Evolutionary conservation across 345 rosid genomes (phyloP), one percentile per base, ranked within the genome.

Genomic region (Murraya paniculata): DNA sequence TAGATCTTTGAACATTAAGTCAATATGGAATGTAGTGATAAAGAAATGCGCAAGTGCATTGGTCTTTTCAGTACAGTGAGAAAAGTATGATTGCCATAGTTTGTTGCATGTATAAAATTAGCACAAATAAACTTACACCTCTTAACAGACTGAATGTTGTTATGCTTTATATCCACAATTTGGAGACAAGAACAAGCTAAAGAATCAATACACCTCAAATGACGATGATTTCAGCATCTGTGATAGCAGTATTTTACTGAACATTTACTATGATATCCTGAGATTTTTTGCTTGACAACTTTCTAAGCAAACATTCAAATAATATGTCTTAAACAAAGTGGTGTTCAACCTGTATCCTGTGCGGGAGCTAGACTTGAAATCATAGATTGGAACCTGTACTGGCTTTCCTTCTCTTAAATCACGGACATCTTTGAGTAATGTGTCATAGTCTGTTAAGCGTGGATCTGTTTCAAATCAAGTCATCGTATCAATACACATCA

Each of bases 341-440:
- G 57, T 68, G 59, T 55, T 69, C 72, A 85, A 96, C 99, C 98
- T 96, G 91, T 90, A 91, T 86, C 99, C 99, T 59, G 81, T 79
- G 48, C 98, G 92, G 33, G 98, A 87, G 85, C 99, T 96, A 85
- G 93, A 85, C 85, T 91, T 94, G 84, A 96, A 96, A 85, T 96
- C 99, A 82, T 96, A 96, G 68, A 96, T 88, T 72, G 99, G 99
- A 77, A 94, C 95, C 84, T 94, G 86, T 19, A 82, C 90, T 68
- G 88, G 81, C 84, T 90, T 96, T 73, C 98, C 98, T 30, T 80
- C 91, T 87, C 89, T 94, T 50, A 96, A 86, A 82, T 94, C 98
- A 62, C 85, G 84, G 58, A 96, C 84, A 87, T 94, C 90, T 90
- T 89, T 76, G 55, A 96, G 97, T 84, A 97, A 85, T 41, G 94